Conservation (phyloP, 179 eudicot genomes). For the Corrigiola litoralis region DNA sequence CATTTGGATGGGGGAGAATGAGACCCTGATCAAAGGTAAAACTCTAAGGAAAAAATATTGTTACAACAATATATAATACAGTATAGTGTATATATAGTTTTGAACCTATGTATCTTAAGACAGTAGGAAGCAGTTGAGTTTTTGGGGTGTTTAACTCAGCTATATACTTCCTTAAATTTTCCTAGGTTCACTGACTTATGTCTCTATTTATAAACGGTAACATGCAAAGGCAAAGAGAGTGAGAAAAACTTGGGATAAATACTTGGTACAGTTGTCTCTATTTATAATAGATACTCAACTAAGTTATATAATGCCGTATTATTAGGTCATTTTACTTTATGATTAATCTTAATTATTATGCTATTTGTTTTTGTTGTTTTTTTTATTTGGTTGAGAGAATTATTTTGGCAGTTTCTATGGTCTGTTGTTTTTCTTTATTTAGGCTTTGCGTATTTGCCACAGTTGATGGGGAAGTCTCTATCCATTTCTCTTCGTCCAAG, state of each 20-base stretch:
- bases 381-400: too few species aligned
- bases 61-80: not conserved
- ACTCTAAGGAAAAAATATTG: not conserved
- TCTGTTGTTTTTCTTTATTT: not conserved
- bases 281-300: constrained; percentile 10
- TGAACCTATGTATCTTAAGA: not conserved
- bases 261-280: constrained; percentile 24
- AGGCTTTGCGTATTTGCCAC: not conserved
- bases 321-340: not conserved
- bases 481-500: not conserved
- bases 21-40: not conserved
- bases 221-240: not conserved
- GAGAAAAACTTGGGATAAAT: constrained; percentile 1
- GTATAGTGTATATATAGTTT: not conserved
- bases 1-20: not conserved
- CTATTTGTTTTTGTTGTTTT: too few species aligned
- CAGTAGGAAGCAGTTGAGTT: not conserved
- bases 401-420: not conserved
- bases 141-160: constrained; percentile 2
- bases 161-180: not conserved
- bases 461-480: not conserved
- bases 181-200: not conserved
- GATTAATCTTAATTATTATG: not conserved
- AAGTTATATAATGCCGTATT: constrained; percentile 2
- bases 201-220: constrained; percentile 1